Percentiles rank a stretch among this genome's conserved stretches.
Evolutionary conservation across 2,329 filamentous ascomycete genomes (phyloP).

Genomic region (Didymella pomorum): DNA sequence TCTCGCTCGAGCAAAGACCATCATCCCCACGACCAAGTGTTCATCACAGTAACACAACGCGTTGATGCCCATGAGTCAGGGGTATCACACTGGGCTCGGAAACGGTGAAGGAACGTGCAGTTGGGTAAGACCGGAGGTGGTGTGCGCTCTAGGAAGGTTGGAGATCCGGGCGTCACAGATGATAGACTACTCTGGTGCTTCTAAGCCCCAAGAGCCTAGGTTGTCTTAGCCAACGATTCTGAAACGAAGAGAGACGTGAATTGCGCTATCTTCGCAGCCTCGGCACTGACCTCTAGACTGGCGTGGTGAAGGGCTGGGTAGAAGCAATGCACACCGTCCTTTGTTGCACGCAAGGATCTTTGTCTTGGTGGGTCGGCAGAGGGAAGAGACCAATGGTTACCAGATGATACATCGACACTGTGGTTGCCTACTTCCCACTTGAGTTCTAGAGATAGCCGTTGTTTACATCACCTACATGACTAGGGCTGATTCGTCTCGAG

Average conservation of each 20-base stretch:
- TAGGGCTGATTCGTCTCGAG: constrained; percentile 2
- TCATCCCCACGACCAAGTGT: constrained; percentile 8
- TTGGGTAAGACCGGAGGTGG: constrained; percentile 22
- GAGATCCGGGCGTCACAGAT: not conserved
- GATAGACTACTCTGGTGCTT: constrained; percentile 10
- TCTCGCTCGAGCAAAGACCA: not conserved
- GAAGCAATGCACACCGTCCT: constrained; percentile 34
- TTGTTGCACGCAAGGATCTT: constrained; percentile 29
- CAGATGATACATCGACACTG: not conserved
- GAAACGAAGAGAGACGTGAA: constrained; percentile 16
- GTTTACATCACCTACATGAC: not conserved
- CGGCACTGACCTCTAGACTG: constrained; percentile 9
- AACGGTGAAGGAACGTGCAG: constrained; percentile 34
- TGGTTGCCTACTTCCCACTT: constrained; percentile 44
- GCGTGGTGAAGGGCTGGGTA: constrained; percentile 22
- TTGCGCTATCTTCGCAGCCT: constrained; percentile 14
- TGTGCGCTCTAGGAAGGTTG: constrained; percentile 13
- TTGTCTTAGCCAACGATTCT: constrained; percentile 30
- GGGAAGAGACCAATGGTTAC: constrained; percentile 14
- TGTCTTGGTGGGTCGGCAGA: constrained; percentile 13
- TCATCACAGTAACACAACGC: constrained; percentile 27
- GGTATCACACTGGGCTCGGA: constrained; percentile 21
- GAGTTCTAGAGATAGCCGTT: constrained; percentile 25
- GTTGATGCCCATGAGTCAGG: constrained; percentile 44
- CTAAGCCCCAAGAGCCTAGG: not conserved